Conservation (phyloP, 1,284 basidiomycete genomes). For the Cutaneotrichosporon curvatum region DNA sequence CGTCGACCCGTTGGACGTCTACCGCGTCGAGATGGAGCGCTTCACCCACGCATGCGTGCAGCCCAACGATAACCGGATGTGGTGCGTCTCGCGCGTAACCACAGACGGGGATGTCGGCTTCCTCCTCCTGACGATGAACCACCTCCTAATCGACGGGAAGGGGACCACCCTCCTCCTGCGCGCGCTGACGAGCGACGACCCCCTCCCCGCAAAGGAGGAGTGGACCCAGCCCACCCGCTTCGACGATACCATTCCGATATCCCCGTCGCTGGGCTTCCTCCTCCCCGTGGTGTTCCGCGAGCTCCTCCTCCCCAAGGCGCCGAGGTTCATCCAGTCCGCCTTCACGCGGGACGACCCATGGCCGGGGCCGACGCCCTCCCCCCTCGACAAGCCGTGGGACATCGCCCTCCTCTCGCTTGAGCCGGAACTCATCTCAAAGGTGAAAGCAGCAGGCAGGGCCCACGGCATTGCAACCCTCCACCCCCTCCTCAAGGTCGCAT, state of each 20-base stretch:
- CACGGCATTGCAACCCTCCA: conserved; percentile 32
- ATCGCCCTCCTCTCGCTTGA: conserved; percentile 18
- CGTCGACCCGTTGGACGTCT: background rate
- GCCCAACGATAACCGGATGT: background rate
- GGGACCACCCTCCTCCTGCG: conserved; percentile 1
- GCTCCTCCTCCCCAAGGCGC: conserved; percentile 30
- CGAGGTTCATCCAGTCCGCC: conserved; percentile 22
- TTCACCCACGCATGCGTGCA: background rate
- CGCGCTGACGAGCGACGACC: background rate
- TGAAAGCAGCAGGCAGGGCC: conserved; percentile 20
- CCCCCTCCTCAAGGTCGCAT: conserved; percentile 28
- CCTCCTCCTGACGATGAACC: conserved; percentile 5
- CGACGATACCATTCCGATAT: conserved; percentile 26
- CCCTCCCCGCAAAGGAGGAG: background rate
- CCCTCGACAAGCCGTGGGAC: conserved; percentile 4
- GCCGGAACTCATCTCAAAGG: conserved; percentile 4
- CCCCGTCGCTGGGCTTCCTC: conserved; percentile 18
- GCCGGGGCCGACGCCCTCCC: conserved; percentile 14
- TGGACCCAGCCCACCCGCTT: conserved; percentile 5
- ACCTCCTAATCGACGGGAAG: conserved; percentile 9
- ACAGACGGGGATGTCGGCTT: conserved; percentile 23
- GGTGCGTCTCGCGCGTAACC: conserved; percentile 4
- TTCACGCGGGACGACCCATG: conserved; percentile 20
- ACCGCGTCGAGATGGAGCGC: conserved; percentile 2
- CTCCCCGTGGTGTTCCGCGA: conserved; percentile 27